Evolutionary conservation across 495 filamentous ascomycete genomes (phyloP), one percentile per base, ranked within the genome.

Genomic region (Eremomyces bilateralis): DNA sequence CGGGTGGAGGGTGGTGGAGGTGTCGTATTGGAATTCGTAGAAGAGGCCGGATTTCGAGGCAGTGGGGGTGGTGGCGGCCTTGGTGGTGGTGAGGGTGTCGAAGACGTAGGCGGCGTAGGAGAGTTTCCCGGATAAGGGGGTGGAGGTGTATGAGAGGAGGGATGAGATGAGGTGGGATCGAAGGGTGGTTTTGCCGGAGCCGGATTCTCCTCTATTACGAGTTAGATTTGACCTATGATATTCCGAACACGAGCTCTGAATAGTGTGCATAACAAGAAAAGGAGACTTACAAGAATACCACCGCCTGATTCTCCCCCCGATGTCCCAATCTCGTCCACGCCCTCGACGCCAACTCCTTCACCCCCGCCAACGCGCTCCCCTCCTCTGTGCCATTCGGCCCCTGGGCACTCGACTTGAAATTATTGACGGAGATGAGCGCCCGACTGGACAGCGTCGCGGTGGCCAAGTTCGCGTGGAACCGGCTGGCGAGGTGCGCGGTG

Each of bases 11-110:
- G 76, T 73, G 0, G 83, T 75, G 1, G 79, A 67, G 4, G 79
- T 85, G 50, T 97, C 83, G 44, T 95, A 97, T 54, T 97, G 88
- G 19, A 97, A 61, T 46, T 97, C 88, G 51, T 81, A 79, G 47
- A 93, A 92, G 11, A 97, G 67, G 38, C 88, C 88, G 4, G 88
- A 76, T 53, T 92, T 94, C 11, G 85, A 94, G 17, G 88, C 88
- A 4, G 80, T 92, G 1, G 84, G 84, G 0, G 84, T 93, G 4
- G 84, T 93, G 15, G 80, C 66, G 13, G 84, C 91, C 60, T 97
- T 97, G n/a, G 85, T 97, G 4, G 88, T 93, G 3, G 88, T 97
- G 27, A 97, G 64, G 4, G 82, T 76, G 51, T 97, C 88, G 52
- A 95, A 94, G 17, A 94, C 67, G 51, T 91, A 97, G 10, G 82